Evolutionary conservation across 768 basidiomycete genomes (phyloP), one percentile per base, ranked within the genome.

Genomic region (Suillus clintonianus): DNA sequence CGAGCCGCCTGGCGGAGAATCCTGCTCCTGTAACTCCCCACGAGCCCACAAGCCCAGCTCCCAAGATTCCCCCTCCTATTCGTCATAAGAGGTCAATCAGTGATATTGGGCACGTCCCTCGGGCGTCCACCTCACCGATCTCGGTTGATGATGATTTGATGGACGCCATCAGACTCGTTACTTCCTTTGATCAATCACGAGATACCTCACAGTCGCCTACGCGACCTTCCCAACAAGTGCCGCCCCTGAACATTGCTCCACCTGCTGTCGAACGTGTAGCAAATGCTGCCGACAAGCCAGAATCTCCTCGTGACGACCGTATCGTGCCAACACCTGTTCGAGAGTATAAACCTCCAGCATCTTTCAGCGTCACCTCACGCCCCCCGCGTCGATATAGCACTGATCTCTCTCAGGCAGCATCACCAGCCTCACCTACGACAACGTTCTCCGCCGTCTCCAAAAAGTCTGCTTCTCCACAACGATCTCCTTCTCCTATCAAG

Each of bases 291-390:
- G 65, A 48, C 36, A 47, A 56, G 6, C 48, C 34, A 58, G 61
- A 24, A 61, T 64, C 54, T 36, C 56, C n/a, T 30, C 45, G 19
- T 47, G 50, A 42, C 54, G 62, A 76, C 30, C 69, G 64, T 41
- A 76, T 77, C 19, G 67, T 84, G 22, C 88, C 88, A 10, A 88
- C 87, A 55, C 83, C 83, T 27, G 88, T 89, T 65, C 85, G 83
- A 65, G 79, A 82, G 68, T 81, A 86, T 37, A 76, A 82, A 54
- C 83, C 86, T 5, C 81, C 81, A 11, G 82, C 85, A 8, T 78
- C 86, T 32, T 89, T 89, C 68, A 85, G 84, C 63, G 88, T 89
- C 53, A 86, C 84, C 2, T 88, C 87, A 22, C 76, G 88, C 24
- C 87, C 87, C 24, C 77, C 80, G 55, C 71, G 84, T 34, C 71